phyloP scores from a whole-genome alignment of 768 basidiomycete genomes.

The Pleurotus djamor region DNA sequence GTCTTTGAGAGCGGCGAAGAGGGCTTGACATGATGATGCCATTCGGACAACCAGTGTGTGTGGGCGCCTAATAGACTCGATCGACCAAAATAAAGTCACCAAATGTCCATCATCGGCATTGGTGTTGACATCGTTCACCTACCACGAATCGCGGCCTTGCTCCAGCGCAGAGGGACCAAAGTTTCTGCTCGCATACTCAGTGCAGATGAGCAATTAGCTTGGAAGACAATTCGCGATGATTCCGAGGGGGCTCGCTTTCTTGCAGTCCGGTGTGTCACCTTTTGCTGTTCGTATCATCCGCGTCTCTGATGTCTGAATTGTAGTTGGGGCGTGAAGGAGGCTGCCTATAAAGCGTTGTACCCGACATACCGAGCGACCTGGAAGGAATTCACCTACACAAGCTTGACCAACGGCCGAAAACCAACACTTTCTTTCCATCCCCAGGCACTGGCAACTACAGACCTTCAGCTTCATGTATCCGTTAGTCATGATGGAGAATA shows the following conservation, averaged over 20 bases:
- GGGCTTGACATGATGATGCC: slow-evolving; percentile 79
- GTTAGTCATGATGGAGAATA: slow-evolving; percentile 85
- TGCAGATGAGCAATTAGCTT: slow-evolving; percentile 38
- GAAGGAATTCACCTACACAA: slow-evolving; percentile 66
- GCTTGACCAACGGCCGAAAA: slow-evolving; percentile 27
- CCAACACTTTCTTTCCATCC: slow-evolving; percentile 45
- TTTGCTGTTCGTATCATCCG: background rate
- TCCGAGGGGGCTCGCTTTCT: slow-evolving; percentile 46
- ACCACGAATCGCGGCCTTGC: slow-evolving; percentile 58
- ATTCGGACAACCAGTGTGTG: slow-evolving; percentile 27
- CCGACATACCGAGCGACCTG: slow-evolving; percentile 61
- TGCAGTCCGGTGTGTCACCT: slow-evolving; percentile 61
- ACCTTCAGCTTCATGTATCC: slow-evolving; percentile 52
- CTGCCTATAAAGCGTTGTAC: slow-evolving; percentile 83
- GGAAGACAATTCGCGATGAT: slow-evolving; percentile 24
- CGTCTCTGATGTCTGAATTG: slow-evolving; percentile 5
- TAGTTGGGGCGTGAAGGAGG: slow-evolving; percentile 86
- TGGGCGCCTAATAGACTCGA: too few species aligned
- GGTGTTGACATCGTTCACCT: slow-evolving; percentile 75
- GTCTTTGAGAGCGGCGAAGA: slow-evolving; percentile 77
- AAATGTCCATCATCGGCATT: slow-evolving; percentile 68
- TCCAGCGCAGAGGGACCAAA: slow-evolving; percentile 42
- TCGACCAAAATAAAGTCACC: too few species aligned
- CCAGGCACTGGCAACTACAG: slow-evolving; percentile 22
- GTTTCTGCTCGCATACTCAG: slow-evolving; percentile 69